phyloP scores from a whole-genome alignment of 768 basidiomycete species.

The Lentinula guzmanii region DNA sequence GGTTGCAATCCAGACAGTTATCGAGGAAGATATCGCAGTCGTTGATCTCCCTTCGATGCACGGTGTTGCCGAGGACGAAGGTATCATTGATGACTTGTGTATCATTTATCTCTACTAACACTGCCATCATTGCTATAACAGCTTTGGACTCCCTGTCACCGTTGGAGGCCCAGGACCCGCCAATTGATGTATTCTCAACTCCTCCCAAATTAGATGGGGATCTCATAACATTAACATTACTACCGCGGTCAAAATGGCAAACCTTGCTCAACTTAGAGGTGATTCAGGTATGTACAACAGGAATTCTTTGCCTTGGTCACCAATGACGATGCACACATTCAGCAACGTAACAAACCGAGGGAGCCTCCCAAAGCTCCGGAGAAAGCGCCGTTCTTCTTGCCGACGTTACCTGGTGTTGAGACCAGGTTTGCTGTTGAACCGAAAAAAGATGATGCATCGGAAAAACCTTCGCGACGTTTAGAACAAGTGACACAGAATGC shows the following conservation, averaged over 20 bases:
- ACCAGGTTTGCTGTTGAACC: conserved; percentile 63
- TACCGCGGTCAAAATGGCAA: conserved; percentile 94
- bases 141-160: conserved; percentile 70
- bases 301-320: background rate
- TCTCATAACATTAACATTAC: conserved; percentile 86
- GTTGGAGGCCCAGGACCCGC: conserved; percentile 53
- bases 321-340: background rate
- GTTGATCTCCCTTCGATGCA: conserved; percentile 80
- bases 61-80: conserved; percentile 73
- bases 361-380: conserved; percentile 94
- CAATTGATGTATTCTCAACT: conserved; percentile 68
- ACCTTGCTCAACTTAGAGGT: conserved; percentile 94
- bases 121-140: conserved; percentile 17
- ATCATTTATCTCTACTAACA: background rate
- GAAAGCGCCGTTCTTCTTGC: conserved; percentile 95
- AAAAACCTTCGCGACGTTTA: conserved; percentile 44
- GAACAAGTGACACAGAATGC: conserved; percentile 43
- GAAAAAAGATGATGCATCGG: conserved; percentile 30
- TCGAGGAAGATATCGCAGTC: conserved; percentile 67
- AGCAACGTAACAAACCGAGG: conserved; percentile 96
- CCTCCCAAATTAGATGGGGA: conserved; percentile 88
- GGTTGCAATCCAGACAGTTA: conserved; percentile 73
- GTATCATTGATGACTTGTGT: conserved; percentile 29
- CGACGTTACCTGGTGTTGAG: conserved; percentile 85
- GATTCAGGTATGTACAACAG: conserved; percentile 57